Percentiles rank a stretch among this genome's conserved stretches.
Conservation (phyloP, 768 basidiomycete species). For the Kwoniella europaea region DNA sequence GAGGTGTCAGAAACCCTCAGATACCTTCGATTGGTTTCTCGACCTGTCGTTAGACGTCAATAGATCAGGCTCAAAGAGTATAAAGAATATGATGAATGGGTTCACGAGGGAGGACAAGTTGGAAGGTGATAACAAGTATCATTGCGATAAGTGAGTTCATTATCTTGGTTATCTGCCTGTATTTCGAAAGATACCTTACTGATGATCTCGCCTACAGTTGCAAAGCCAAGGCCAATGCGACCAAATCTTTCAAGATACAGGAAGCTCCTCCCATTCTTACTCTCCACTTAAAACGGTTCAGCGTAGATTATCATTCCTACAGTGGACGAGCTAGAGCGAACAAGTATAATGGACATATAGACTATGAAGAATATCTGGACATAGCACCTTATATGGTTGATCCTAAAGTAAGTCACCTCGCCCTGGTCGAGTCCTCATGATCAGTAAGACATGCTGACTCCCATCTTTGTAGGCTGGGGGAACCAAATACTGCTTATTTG, state of each 20-base stretch:
- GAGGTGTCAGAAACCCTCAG: constrained; percentile 82
- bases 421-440: background rate
- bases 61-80: constrained; percentile 69
- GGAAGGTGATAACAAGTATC: constrained; percentile 92
- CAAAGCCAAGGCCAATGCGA: constrained; percentile 85
- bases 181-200: too few relatives aligned
- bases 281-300: constrained; percentile 91
- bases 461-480: constrained; percentile 56
- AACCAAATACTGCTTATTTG: constrained; percentile 83
- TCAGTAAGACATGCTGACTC: constrained; percentile 51
- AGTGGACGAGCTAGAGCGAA: constrained; percentile 69
- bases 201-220: too few relatives aligned
- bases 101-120: constrained; percentile 82
- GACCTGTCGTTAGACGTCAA: constrained; percentile 92
- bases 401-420: constrained; percentile 61
- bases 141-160: constrained; percentile 88
- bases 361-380: constrained; percentile 76
- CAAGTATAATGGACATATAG: constrained; percentile 77
- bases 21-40: constrained; percentile 93
- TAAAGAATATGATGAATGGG: constrained; percentile 42
- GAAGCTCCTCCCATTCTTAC: constrained; percentile 87
- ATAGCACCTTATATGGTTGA: constrained; percentile 83
- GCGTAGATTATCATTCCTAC: constrained; percentile 39
- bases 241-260: constrained; percentile 86
- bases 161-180: too few relatives aligned